Percentiles rank a stretch among this genome's conserved stretches.
phyloP scores from a whole-genome alignment of 2,329 filamentous ascomycete species.

The Alternaria sp. region DNA sequence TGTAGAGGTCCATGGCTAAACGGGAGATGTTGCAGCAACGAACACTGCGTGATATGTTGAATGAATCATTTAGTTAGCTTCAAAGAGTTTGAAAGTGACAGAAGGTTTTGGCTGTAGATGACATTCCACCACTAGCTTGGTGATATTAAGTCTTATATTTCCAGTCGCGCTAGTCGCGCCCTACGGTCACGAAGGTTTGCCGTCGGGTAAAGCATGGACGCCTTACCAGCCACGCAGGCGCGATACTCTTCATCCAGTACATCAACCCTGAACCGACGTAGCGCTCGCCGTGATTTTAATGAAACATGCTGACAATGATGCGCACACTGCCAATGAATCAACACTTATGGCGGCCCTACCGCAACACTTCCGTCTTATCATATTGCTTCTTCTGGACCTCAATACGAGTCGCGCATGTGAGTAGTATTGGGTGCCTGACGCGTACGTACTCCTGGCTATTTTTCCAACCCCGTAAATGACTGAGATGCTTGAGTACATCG shows the following conservation, averaged over 20 bases:
- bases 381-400: not conserved
- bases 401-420: not conserved
- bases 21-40: not conserved
- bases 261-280: not conserved
- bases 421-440: not conserved
- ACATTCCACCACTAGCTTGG: not conserved
- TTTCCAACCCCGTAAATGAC: not conserved
- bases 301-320: not conserved
- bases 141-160: not conserved
- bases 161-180: conserved; percentile 1
- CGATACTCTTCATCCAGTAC: not conserved
- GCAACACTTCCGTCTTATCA: not conserved
- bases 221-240: not conserved
- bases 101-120: not conserved
- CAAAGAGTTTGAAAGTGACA: not conserved
- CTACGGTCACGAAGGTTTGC: not conserved
- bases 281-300: not conserved
- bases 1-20: not conserved
- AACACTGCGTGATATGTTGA: not conserved
- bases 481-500: not conserved
- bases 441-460: not conserved
- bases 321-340: not conserved
- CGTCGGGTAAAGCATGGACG: not conserved
- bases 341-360: not conserved
- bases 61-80: not conserved